These are phyloP conservation scores for Musa itinerans DNA, from an alignment of 176 grass and related monocot genomes.

Conservation along the genomic window DNA sequence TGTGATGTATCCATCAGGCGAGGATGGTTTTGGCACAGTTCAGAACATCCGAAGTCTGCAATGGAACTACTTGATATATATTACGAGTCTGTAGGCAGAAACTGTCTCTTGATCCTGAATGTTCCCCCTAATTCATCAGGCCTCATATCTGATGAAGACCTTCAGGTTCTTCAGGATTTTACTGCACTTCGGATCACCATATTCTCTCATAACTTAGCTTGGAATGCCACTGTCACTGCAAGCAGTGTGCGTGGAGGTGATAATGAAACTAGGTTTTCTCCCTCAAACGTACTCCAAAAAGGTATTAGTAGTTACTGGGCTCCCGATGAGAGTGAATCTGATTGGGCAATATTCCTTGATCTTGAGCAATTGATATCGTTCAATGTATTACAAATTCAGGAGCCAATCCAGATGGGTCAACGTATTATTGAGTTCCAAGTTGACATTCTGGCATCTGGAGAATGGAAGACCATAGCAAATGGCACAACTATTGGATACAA, in stretches of 20 bases:
- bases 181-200: conserved; percentile 45
- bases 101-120: conserved; percentile 88
- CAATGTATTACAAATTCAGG: conserved; percentile 76
- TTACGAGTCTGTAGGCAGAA: conserved; percentile 91
- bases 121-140: conserved; percentile 83
- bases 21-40: conserved; percentile 91
- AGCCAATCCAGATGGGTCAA: conserved; percentile 93
- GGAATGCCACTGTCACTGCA: conserved; percentile 47
- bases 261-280: conserved; percentile 41
- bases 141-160: conserved; percentile 65
- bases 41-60: conserved; percentile 61
- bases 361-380: conserved; percentile 40
- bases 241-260: conserved; percentile 57
- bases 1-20: conserved; percentile 89
- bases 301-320: conserved; percentile 69
- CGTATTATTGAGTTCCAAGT: conserved; percentile 68
- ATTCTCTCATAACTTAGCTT: conserved; percentile 63
- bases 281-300: conserved; percentile 49
- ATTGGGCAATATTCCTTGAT: conserved; percentile 58
- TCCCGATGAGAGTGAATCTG: conserved; percentile 43
- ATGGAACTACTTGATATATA: conserved; percentile 71
- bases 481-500: too few relatives aligned
- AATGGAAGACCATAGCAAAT: too few relatives aligned
- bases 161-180: conserved; percentile 67
- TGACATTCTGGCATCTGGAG: conserved; percentile 34